Evolutionary conservation across 495 filamentous ascomycete genomes (phyloP).

Genomic region (Talaromyces liani): DNA sequence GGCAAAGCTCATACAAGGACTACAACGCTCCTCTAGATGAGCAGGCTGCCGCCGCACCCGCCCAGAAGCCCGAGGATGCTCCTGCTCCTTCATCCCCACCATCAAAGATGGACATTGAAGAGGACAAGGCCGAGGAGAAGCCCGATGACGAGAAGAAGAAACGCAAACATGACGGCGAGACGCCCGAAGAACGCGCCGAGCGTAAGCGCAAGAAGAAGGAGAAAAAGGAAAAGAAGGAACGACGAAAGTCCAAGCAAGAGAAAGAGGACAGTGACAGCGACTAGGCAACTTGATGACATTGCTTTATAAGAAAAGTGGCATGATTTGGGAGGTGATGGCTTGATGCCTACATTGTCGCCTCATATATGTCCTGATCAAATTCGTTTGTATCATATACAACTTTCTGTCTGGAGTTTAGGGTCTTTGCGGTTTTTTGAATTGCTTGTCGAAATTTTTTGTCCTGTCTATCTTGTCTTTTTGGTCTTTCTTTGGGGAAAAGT

Average conservation of each 20-base stretch:
- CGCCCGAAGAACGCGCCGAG: constrained; percentile 66
- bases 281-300: constrained; percentile 18
- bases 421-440: constrained; percentile 3
- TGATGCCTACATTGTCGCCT: background rate
- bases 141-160: constrained; percentile 52
- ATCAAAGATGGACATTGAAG: constrained; percentile 30
- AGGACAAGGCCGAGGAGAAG: constrained; percentile 33
- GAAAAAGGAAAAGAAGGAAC: constrained; percentile 66
- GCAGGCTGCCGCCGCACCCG: constrained; percentile 31
- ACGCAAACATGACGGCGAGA: constrained; percentile 79
- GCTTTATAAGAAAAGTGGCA: constrained; percentile 3
- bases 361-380: constrained; percentile 5
- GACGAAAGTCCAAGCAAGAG: constrained; percentile 52
- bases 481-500: constrained; percentile 4
- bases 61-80: constrained; percentile 26
- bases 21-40: constrained; percentile 51
- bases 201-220: constrained; percentile 70
- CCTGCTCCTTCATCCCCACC: constrained; percentile 24
- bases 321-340: background rate
- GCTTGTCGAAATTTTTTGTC: constrained; percentile 12
- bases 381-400: constrained; percentile 11
- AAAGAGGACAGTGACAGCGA: constrained; percentile 52
- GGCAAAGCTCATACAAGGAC: constrained; percentile 86
- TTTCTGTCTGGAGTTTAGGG: constrained; percentile 7
- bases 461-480: constrained; percentile 13